Evolutionary conservation across 2,329 filamentous ascomycete species (phyloP), one percentile per base, ranked within the genome.

Genomic region (Aschersonia sp.): DNA sequence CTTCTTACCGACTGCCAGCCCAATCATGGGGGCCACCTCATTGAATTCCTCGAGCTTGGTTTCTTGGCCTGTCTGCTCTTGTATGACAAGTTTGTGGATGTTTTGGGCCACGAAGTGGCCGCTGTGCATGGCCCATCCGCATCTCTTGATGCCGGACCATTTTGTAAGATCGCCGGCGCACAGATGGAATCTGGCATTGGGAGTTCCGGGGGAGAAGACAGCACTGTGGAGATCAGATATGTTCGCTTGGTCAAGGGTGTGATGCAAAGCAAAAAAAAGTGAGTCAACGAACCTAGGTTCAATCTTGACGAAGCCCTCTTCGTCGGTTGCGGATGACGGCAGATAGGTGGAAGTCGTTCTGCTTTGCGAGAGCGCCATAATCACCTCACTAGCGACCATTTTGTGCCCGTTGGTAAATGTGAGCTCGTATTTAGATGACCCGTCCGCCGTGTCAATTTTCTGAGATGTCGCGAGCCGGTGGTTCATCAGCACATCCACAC

Each of bases 111-210:
- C 75, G 51, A 74, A 70, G 56, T 80, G 76, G 39, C 84, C 85
- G 69, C 81, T 79, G 57, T 84, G 76, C 74, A 89, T 85, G 35
- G 85, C 85, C 12, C 71, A 76, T 30, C 85, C 85, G 56, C 81
- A 86, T 43, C 85, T 81, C 68, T 87, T 89, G 66, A 90, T 87
- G 42, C 84, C 85, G 0, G 81, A 75, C 85, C 85, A 89, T 44
- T 69, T 67, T 33, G 74, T 75, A 12, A 85, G 67, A 58, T 90
- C 85, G 12, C 85, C 85, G 30, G 78, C 70, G 10, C 79, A 83
- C 56, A 82, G 84, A 60, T 89, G 85, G 31, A 64, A 63, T 0
- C 68, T 64, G 10, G 75, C 63, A 52, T 86, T 82, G 5, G 79
- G 70, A 0, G 76, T 67, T 0, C 64, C 65, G 2, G 64, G 55